Base-by-base conservation (phyloP, 352 stramenopile genomes). In the Globisporangium nodosum region DNA sequence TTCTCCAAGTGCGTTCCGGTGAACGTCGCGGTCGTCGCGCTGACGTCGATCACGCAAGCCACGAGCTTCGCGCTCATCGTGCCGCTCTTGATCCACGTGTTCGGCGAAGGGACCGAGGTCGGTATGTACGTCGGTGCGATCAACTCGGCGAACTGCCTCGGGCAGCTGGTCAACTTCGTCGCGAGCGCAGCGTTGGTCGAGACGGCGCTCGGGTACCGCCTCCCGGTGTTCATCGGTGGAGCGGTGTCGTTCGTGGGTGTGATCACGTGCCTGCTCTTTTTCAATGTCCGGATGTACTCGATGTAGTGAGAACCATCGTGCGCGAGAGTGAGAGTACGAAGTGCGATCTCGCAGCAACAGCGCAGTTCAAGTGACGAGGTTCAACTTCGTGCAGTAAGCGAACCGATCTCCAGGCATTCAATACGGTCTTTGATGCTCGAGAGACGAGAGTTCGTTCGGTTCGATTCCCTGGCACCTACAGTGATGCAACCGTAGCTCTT, bases 211-310 rank as follows among this genome's bases (percentile, higher is more conserved):
- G 66, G 61, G 5, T 74, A 71, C 31, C 45, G 45, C 12, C 56
- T 73, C 6, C 65, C 68, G 9, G 59, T 75, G 31, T 64, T 75
- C 21, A 42, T 75, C 7, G 68, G 68, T n/a, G 45, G 61, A 2
- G 53, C 35, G 13, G 43, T 91, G 37, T 92, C 78, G 15, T 70
- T 83, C n/a, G 4, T 90, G 2, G 83, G 65, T 0, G 73, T 82
- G 5, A n/a, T 93, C 48, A 64, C 92, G 46, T 82, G 71, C 24
- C n/a, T 86, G 0, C 56, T 61, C 45, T 85, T 74, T 33, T 78
- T 92, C 64, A 66, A 60, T 12, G 81, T 94, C 62, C 73, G 91
- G 52, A 90, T 92, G 81, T 63, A 84, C 66, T 89, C 79, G 30
- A 83, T 94, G 75, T 94, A 78, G 46, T 42, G 1, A 8, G 0